Evolutionary conservation across 2,329 filamentous ascomycete species (phyloP).

Genomic region (Penicillium sp.): DNA sequence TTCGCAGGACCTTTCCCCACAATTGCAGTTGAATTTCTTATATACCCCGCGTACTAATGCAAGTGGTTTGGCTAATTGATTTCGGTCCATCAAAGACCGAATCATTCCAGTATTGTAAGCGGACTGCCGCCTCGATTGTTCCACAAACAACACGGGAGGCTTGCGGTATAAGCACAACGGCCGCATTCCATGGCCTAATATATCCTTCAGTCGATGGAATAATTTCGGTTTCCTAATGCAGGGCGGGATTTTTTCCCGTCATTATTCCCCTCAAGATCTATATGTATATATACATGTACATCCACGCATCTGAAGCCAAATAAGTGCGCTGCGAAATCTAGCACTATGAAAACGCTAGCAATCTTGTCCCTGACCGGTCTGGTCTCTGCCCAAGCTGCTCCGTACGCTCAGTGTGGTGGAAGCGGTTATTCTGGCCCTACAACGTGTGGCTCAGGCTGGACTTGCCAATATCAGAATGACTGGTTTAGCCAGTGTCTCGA

Average conservation of each 20-base stretch:
- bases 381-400: constrained; percentile 20
- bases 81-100: not conserved
- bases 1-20: not conserved
- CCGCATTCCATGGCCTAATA: not conserved
- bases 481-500: constrained; percentile 24
- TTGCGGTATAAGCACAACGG: not conserved
- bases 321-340: not conserved
- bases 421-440: constrained; percentile 15
- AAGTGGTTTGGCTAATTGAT: not conserved
- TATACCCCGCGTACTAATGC: not conserved
- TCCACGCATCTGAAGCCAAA: not conserved
- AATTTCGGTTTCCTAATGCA: constrained; percentile 7
- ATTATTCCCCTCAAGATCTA: not conserved
- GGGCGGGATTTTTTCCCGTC: not conserved
- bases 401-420: constrained; percentile 21
- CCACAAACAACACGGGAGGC: constrained; percentile 19
- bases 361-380: constrained; percentile 18
- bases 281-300: no score
- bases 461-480: constrained; percentile 18
- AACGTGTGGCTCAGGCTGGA: constrained; percentile 12
- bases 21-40: not conserved
- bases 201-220: not conserved
- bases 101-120: not conserved
- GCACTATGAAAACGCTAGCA: constrained; percentile 19
- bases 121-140: constrained; percentile 5